These are phyloP conservation scores for Tricholomella constricta DNA, from an alignment of 768 basidiomycete species.

Conservation along the genomic window DNA sequence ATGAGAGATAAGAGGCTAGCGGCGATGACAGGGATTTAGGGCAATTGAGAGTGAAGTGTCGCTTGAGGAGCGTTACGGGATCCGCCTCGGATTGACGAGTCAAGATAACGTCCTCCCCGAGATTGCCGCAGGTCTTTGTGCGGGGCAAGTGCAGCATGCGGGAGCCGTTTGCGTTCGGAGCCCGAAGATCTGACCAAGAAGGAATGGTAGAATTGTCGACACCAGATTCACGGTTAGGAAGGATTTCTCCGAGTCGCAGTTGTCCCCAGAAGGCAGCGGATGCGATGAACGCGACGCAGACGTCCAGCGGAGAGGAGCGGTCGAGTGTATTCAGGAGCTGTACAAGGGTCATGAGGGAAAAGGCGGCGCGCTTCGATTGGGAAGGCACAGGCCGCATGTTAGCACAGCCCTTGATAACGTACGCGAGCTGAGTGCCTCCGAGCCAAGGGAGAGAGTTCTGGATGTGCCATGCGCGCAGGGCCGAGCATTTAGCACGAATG, in stretches of 20 bases:
- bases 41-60: too few relatives aligned
- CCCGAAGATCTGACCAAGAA: not conserved
- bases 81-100: not conserved
- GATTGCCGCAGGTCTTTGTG: not conserved
- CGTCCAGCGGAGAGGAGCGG: conserved; percentile 16
- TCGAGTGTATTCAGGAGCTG: not conserved
- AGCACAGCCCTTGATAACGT: conserved; percentile 24
- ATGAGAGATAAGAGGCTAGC: not conserved
- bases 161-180: not conserved
- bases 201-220: not conserved
- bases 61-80: not conserved
- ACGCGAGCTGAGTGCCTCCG: conserved; percentile 16
- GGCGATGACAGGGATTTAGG: too few relatives aligned
- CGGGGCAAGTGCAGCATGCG: not conserved
- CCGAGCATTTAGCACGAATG: conserved; percentile 23
- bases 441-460: conserved; percentile 24
- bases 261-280: conserved; percentile 32
- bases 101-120: not conserved
- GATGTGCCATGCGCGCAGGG: conserved; percentile 37
- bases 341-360: not conserved
- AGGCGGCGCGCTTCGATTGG: too few relatives aligned
- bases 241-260: conserved; percentile 32
- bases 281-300: conserved; percentile 23
- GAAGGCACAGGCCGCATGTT: conserved; percentile 27
- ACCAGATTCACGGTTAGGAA: conserved; percentile 19